Conservation (phyloP, 768 basidiomycete genomes). For the Pleurotus djamor region DNA sequence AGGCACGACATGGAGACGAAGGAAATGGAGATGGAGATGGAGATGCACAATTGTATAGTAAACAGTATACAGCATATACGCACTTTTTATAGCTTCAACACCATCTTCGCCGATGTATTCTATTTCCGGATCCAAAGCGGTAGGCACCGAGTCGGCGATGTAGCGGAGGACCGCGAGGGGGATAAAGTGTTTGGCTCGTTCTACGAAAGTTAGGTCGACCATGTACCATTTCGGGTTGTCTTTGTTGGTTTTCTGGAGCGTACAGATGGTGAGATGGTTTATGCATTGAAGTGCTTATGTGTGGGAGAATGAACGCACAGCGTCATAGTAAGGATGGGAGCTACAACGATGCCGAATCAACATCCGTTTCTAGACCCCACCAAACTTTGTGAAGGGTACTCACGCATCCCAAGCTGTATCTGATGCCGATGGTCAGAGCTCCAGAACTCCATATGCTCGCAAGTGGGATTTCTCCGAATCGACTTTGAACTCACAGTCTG, state of each 20-base stretch:
- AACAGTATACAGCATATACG: conserved; percentile 8
- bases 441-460: too few species aligned
- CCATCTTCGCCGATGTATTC: conserved; percentile 65
- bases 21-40: too few species aligned
- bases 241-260: conserved; percentile 69
- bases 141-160: conserved; percentile 41
- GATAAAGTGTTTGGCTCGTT: conserved; percentile 69
- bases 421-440: conserved; percentile 20
- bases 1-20: not conserved
- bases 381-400: conserved; percentile 19
- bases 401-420: conserved; percentile 91
- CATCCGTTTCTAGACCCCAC: too few species aligned
- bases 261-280: not conserved
- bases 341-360: conserved; percentile 18
- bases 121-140: conserved; percentile 34
- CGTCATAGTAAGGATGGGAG: conserved; percentile 79
- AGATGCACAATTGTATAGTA: too few species aligned
- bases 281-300: too few species aligned
- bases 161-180: conserved; percentile 72
- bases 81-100: conserved; percentile 63
- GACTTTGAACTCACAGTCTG: conserved; percentile 65
- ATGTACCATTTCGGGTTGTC: conserved; percentile 89
- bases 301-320: conserved; percentile 37
- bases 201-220: conserved; percentile 74
- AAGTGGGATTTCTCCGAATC: too few species aligned